phyloP scores from a whole-genome alignment of 148 eudicot genomes.

The Polygonum maritimum region DNA sequence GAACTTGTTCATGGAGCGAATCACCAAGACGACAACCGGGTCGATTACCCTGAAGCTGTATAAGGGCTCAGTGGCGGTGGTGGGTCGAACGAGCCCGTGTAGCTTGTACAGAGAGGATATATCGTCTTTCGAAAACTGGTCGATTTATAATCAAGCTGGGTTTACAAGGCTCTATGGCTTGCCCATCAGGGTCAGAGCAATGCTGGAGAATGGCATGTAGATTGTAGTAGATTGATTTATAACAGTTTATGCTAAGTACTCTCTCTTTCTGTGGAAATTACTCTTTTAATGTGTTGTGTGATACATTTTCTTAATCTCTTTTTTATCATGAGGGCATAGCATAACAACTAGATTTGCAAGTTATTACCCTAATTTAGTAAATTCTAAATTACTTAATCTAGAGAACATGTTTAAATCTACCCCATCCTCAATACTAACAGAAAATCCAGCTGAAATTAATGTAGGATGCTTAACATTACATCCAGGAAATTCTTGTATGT shows the following conservation, averaged over 20 bases:
- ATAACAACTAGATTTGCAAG: too few species aligned
- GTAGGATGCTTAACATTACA: too few species aligned
- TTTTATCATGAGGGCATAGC: too few species aligned
- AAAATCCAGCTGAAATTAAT: too few species aligned
- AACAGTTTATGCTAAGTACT: neutral
- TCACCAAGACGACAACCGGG: slow-evolving; percentile 70
- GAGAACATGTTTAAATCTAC: too few species aligned
- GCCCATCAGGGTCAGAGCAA: slow-evolving; percentile 76
- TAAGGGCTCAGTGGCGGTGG: slow-evolving; percentile 61
- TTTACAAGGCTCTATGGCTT: slow-evolving; percentile 77
- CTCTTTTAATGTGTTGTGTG: neutral
- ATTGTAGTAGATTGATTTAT: neutral
- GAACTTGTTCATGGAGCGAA: slow-evolving; percentile 77
- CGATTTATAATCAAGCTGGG: slow-evolving; percentile 79
- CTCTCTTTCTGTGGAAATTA: neutral
- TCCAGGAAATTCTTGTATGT: too few species aligned
- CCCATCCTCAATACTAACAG: too few species aligned
- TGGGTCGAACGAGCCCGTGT: slow-evolving; percentile 54
- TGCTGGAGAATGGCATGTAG: slow-evolving; percentile 48
- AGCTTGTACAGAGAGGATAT: slow-evolving; percentile 78
- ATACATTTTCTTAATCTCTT: too few species aligned
- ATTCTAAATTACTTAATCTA: too few species aligned
- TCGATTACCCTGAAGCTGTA: slow-evolving; percentile 75
- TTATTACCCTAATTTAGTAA: too few species aligned
- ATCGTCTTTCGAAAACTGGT: slow-evolving; percentile 77